Conservation (phyloP, 345 rosid species). For the Schrenkiella parvula region DNA sequence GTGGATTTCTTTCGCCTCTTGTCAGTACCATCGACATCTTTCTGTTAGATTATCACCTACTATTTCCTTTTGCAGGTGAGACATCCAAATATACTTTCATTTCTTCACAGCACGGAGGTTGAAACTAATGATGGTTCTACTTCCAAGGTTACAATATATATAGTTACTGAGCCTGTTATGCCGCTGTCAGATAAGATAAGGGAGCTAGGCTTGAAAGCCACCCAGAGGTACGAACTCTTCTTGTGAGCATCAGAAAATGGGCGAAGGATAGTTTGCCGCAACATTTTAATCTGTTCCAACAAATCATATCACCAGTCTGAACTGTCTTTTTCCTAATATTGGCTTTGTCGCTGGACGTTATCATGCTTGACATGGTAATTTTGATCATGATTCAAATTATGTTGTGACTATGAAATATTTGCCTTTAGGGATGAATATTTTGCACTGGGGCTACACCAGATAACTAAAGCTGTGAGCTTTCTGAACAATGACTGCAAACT, state of each 20-base stretch:
- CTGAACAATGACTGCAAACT: conserved; percentile 97
- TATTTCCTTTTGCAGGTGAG: conserved; percentile 60
- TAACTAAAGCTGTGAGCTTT: conserved; percentile 98
- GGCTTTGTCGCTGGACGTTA: background rate
- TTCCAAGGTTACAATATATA: conserved; percentile 72
- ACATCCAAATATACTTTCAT: conserved; percentile 92
- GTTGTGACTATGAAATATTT: conserved; percentile 3
- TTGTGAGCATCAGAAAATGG: background rate
- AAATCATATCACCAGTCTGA: background rate
- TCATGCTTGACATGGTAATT: background rate
- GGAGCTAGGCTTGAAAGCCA: conserved; percentile 86
- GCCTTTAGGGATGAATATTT: conserved; percentile 90
- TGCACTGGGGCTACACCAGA: conserved; percentile 88
- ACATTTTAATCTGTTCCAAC: background rate
- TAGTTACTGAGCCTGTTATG: conserved; percentile 98
- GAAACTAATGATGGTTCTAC: conserved; percentile 70
- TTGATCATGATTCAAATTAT: background rate
- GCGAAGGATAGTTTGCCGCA: background rate
- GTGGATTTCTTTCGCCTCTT: conserved; percentile 8
- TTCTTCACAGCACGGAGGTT: conserved; percentile 92
- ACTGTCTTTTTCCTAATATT: background rate
- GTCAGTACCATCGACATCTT: background rate
- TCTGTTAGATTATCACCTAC: background rate
- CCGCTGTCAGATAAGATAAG: conserved; percentile 93
- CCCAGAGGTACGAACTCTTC: conserved; percentile 60